A percentile compares a stretch with the other conserved stretches of the same genome.
Conservation (phyloP, 2,329 filamentous ascomycete genomes). For the Sporothrix humicola region DNA sequence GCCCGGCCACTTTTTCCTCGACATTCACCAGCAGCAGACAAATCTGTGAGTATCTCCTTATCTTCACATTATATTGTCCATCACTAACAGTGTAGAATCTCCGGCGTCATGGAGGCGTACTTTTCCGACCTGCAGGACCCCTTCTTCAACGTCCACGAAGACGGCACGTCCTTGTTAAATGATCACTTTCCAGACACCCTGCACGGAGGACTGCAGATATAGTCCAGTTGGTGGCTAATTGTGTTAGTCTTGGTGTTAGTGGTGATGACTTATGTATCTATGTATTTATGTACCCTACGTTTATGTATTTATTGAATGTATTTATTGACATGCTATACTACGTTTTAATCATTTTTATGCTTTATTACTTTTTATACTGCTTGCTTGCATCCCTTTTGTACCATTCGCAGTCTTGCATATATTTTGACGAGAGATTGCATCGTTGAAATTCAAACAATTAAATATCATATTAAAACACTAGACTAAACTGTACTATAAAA, state of each 20-base stretch:
- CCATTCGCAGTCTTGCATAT: too few species aligned
- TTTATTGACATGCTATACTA: too few species aligned
- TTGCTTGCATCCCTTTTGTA: too few species aligned
- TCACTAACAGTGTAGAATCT: constrained; percentile 18
- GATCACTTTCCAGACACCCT: constrained; percentile 33
- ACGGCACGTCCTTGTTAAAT: constrained; percentile 26
- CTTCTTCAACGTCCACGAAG: constrained; percentile 35
- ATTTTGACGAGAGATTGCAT: too few species aligned
- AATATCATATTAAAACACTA: not conserved
- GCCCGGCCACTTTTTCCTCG: constrained; percentile 37
- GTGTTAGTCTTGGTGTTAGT: too few species aligned
- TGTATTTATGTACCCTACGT: too few species aligned
- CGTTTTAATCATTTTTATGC: too few species aligned
- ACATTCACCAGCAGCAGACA: constrained; percentile 34
- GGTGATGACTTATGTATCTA: too few species aligned
- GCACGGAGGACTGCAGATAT: constrained; percentile 16
- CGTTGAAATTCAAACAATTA: not conserved
- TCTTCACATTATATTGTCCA: not conserved
- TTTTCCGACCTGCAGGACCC: constrained; percentile 38
- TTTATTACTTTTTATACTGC: too few species aligned
- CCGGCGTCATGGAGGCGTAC: constrained; percentile 39
- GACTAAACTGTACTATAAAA: not conserved
- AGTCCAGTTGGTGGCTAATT: too few species aligned
- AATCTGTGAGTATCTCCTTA: constrained; percentile 24
- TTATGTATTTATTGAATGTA: too few species aligned